These are phyloP conservation scores for Paecilomyces formosus DNA, from an alignment of 2,329 filamentous ascomycete genomes.

Conservation along the genomic window DNA sequence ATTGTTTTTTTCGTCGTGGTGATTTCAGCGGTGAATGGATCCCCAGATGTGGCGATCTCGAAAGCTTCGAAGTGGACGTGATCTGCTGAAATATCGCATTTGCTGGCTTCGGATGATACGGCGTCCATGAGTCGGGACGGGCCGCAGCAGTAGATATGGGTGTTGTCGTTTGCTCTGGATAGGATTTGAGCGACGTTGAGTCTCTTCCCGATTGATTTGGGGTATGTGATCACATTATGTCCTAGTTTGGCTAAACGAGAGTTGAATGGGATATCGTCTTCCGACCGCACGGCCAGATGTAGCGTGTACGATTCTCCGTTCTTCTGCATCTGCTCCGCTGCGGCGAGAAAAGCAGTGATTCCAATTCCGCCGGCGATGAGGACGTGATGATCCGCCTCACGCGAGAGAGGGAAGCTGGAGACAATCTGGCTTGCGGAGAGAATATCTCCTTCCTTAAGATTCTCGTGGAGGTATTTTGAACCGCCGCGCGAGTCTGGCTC, in stretches of 20 bases:
- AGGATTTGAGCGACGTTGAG: not conserved
- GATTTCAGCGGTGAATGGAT: not conserved
- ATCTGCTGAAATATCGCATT: not conserved
- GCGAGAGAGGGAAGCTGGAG: constrained; percentile 17
- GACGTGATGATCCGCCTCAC: constrained; percentile 48
- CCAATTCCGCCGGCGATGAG: constrained; percentile 60
- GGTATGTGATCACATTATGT: not conserved
- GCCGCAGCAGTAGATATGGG: not conserved
- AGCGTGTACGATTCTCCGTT: not conserved
- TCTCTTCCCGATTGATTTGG: not conserved
- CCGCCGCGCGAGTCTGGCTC: constrained; percentile 52
- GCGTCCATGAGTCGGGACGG: not conserved
- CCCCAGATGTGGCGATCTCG: not conserved
- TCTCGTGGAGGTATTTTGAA: constrained; percentile 51
- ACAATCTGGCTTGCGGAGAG: constrained; percentile 48
- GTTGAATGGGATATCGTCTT: not conserved
- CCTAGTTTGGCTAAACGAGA: not conserved
- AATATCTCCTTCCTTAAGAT: constrained; percentile 40
- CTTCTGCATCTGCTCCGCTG: constrained; percentile 30
- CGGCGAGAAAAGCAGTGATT: constrained; percentile 55
- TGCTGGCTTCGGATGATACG: not conserved
- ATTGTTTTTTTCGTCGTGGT: not conserved
- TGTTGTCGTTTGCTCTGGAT: too few relatives aligned
- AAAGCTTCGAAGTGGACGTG: constrained; percentile 1
- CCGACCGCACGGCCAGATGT: not conserved